Base-by-base conservation (phyloP, 225 moss, liverwort and hornwort species). In the Takakia lepidozioides region DNA sequence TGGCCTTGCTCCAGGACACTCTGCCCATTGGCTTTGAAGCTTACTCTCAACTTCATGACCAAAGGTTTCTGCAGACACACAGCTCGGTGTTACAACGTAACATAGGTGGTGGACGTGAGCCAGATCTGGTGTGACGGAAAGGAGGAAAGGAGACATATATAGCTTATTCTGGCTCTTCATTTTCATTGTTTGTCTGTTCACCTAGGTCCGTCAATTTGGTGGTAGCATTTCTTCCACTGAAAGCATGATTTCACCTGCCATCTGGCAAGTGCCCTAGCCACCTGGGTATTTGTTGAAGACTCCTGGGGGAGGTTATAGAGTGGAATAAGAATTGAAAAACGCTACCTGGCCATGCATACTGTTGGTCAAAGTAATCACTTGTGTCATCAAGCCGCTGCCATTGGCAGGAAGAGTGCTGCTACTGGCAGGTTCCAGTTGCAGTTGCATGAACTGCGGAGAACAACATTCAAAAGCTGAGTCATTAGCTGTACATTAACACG, bases 381-480 rank as follows among this genome's bases (percentile, higher is more conserved):
- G 93, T 20, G 86, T 74, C 38, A 95, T 68, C 19, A 73, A 49
- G 29, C 76, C 84, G 38, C 62, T 72, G 49, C 89, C 81, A 67
- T 63, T 79, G 3, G 76, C 84, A 67, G 74, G 74, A 29, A 95
- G 86, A 43, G 52, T 54, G 54, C 71, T 82, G 50, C 79, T 76
- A 49, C 86, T 95, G 25, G 93, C 89, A 59, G 93, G 86, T 56
- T 95, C 89, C 53, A 95, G 81, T 60, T 84, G 86, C 45, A 95
- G 60, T 57, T 89, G 89, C 59, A 89, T 65, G 43, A 86, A 95
- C 93, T 95, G 59, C 55, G 64, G 8, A 74, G 6, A 51, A 27
- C 6, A 22, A 22, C 17, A 30, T 27, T 3, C 15, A 25, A n/a
- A 28, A 15, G 28, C 42, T 14, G 19, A 18, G 5, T n/a, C 10